These are phyloP conservation scores for Gossypium trilobum DNA, from an alignment of 441 rosid genomes.

Conservation along the genomic window DNA sequence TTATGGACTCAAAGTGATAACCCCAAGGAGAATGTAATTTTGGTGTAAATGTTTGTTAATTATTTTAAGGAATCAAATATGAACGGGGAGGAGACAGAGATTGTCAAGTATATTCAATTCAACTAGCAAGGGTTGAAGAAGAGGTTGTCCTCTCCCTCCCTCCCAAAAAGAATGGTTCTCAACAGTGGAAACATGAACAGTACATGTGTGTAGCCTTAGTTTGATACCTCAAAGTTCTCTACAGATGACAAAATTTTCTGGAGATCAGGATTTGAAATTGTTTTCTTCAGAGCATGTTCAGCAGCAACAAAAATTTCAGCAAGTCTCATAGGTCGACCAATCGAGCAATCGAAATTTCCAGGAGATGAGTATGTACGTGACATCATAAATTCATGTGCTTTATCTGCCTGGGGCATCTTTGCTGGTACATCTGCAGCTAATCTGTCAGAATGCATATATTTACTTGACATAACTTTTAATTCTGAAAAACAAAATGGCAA, in stretches of 20 bases:
- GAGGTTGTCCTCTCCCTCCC: background rate
- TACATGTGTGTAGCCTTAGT: background rate
- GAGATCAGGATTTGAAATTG: slow-evolving; percentile 66
- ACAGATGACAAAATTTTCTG: slow-evolving; percentile 66
- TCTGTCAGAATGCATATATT: slow-evolving; percentile 51
- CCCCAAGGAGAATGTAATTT: background rate
- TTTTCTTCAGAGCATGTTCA: slow-evolving; percentile 64
- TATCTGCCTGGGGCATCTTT: slow-evolving; percentile 39
- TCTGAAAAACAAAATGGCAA: background rate
- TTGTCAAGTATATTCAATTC: background rate
- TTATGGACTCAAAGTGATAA: background rate
- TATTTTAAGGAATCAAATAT: background rate
- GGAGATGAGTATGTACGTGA: slow-evolving; percentile 78
- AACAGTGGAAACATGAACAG: background rate
- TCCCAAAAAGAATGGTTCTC: background rate
- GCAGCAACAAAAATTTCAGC: slow-evolving; percentile 95
- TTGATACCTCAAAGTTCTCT: slow-evolving; percentile 77
- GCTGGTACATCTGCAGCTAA: slow-evolving; percentile 55
- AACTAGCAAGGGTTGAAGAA: background rate
- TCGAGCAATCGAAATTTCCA: slow-evolving; percentile 64
- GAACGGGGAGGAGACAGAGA: background rate
- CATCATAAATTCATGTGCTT: slow-evolving; percentile 44
- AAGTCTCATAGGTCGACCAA: slow-evolving; percentile 91
- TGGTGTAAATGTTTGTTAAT: background rate
- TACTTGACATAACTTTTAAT: background rate